Percentiles rank a stretch among this genome's conserved stretches.
Conservation (phyloP, 2,329 filamentous ascomycete genomes). For the Apiospora phragmitis region DNA sequence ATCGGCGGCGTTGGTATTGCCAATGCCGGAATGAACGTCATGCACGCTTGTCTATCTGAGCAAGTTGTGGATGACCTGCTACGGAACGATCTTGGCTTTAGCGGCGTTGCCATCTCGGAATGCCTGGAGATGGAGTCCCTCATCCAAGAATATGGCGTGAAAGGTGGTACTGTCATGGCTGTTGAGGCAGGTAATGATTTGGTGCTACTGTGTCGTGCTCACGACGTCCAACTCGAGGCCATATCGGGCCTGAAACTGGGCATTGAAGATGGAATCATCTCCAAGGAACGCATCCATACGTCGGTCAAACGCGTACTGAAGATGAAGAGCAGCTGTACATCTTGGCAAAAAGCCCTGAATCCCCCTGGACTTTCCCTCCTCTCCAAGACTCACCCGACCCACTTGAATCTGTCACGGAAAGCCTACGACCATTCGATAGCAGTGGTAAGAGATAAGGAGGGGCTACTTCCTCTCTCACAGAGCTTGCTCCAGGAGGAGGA, state of each 20-base stretch:
- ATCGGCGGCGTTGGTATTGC: slow-evolving; percentile 92
- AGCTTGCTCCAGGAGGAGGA: slow-evolving; percentile 85
- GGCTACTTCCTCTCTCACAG: slow-evolving; percentile 78
- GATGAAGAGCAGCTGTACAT: slow-evolving; percentile 83
- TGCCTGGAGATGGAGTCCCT: slow-evolving; percentile 96
- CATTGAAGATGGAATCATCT: slow-evolving; percentile 87
- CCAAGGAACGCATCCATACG: slow-evolving; percentile 74
- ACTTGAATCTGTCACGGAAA: slow-evolving; percentile 76
- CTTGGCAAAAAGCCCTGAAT: slow-evolving; percentile 89
- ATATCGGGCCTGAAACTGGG: slow-evolving; percentile 87
- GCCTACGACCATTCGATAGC: slow-evolving; percentile 94
- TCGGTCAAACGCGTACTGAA: slow-evolving; percentile 77
- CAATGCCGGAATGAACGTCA: slow-evolving; percentile 88
- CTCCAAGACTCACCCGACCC: slow-evolving; percentile 77
- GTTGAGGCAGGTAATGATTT: slow-evolving; percentile 95
- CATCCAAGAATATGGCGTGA: slow-evolving; percentile 94
- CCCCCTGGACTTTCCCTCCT: slow-evolving; percentile 77
- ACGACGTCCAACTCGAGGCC: slow-evolving; percentile 85
- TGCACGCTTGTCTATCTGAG: slow-evolving; percentile 90
- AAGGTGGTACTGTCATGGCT: slow-evolving; percentile 95
- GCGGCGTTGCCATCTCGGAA: slow-evolving; percentile 91
- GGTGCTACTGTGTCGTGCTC: slow-evolving; percentile 83
- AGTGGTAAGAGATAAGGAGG: slow-evolving; percentile 85
- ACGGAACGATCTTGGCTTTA: slow-evolving; percentile 84
- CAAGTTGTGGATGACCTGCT: slow-evolving; percentile 90